Conservation (phyloP, 495 filamentous ascomycete species). For the Penicillium malachiteum region DNA sequence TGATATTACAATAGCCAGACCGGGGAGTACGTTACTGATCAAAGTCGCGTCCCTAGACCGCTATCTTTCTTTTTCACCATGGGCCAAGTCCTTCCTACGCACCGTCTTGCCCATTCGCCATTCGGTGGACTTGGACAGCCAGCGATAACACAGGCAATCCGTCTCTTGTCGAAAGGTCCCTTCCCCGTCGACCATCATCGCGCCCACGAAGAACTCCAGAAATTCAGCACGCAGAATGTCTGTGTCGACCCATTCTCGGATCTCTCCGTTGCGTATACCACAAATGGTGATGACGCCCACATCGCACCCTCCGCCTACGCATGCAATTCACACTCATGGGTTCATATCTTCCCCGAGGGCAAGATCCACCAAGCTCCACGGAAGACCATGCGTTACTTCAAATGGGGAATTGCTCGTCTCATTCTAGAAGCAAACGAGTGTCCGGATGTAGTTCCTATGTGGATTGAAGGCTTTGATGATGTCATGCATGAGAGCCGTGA, state of each 20-base stretch:
- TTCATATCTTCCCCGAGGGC: conserved; percentile 96
- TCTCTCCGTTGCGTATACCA: conserved; percentile 46
- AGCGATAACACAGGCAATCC: conserved; percentile 80
- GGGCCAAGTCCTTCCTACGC: conserved; percentile 87
- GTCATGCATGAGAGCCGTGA: conserved; percentile 78
- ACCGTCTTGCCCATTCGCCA: conserved; percentile 71
- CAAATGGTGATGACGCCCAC: conserved; percentile 57
- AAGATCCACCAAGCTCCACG: conserved; percentile 83
- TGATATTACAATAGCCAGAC: background rate
- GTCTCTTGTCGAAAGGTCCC: conserved; percentile 70
- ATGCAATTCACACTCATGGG: conserved; percentile 68
- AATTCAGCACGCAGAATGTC: conserved; percentile 41
- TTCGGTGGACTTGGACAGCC: conserved; percentile 80
- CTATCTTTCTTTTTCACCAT: conserved; percentile 71
- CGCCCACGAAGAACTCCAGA: conserved; percentile 35
- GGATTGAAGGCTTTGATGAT: conserved; percentile 81
- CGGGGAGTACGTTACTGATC: conserved; percentile 19
- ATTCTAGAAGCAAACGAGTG: conserved; percentile 82
- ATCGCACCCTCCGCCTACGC: conserved; percentile 58
- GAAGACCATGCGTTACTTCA: conserved; percentile 89
- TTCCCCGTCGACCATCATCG: conserved; percentile 42
- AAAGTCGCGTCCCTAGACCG: conserved; percentile 37
- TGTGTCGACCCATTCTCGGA: conserved; percentile 51
- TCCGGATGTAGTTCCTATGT: conserved; percentile 89
- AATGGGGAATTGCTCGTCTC: conserved; percentile 88